These are phyloP conservation scores for Aegle marmelos DNA, from an alignment of 345 rosid species.

Conservation along the genomic window DNA sequence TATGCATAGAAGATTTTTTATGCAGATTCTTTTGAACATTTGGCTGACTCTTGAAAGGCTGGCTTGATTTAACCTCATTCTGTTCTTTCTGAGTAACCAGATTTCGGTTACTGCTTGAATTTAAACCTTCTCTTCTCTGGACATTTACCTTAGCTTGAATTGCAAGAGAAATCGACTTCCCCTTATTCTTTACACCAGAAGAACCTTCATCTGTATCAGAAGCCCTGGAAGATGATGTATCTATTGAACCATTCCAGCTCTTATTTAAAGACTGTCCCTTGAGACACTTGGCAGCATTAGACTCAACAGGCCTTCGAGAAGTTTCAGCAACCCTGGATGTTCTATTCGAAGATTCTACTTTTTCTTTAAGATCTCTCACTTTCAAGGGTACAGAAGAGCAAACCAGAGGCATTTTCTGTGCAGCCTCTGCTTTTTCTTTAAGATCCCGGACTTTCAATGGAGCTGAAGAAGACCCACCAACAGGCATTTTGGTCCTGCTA, in stretches of 20 bases:
- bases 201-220: constrained; percentile 48
- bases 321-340: constrained; percentile 42
- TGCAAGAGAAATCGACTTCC: constrained; percentile 78
- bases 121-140: constrained; percentile 68
- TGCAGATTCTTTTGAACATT: constrained; percentile 46
- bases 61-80: constrained; percentile 47
- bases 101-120: constrained; percentile 33
- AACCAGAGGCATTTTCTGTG: constrained; percentile 40
- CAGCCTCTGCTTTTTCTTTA: constrained; percentile 64
- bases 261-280: constrained; percentile 62
- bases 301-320: constrained; percentile 46
- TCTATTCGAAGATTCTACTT: constrained; percentile 44
- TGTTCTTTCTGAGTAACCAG: constrained; percentile 45
- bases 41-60: constrained; percentile 56
- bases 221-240: constrained; percentile 33
- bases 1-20: constrained; percentile 42
- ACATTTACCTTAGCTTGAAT: constrained; percentile 83
- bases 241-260: constrained; percentile 65
- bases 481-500: constrained; percentile 47
- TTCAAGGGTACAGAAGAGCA: constrained; percentile 37
- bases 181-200: constrained; percentile 47
- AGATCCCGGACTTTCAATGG: constrained; percentile 63
- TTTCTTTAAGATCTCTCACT: constrained; percentile 46
- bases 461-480: constrained; percentile 57
- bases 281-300: constrained; percentile 52